A percentile compares a stretch with the other conserved stretches of the same genome.
These are phyloP conservation scores for Cymbopogon citratus DNA, from an alignment of 176 grass and related monocot genomes.

Conservation along the genomic window DNA sequence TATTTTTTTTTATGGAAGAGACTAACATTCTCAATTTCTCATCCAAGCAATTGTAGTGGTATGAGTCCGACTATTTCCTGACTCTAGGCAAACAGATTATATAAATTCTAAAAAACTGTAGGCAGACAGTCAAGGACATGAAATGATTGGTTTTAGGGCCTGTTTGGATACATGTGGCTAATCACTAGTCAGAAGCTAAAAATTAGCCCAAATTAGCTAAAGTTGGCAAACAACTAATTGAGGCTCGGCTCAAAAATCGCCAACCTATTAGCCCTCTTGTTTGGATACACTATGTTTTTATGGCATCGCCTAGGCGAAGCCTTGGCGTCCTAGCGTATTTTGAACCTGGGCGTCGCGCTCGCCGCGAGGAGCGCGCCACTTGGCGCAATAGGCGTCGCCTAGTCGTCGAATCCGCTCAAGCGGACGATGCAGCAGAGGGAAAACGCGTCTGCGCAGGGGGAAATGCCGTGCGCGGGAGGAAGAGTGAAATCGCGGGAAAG, in stretches of 20 bases:
- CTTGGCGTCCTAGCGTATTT: no score
- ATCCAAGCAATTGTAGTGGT: slow-evolving; percentile 4
- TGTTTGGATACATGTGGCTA: neutral
- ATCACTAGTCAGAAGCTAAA: neutral
- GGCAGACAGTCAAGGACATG: neutral
- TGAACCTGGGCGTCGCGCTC: no score
- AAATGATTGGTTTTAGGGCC: neutral
- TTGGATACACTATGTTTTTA: no score
- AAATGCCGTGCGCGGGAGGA: no score
- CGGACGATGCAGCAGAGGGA: no score
- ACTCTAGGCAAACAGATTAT: neutral
- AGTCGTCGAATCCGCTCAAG: no score
- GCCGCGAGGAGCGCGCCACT: no score
- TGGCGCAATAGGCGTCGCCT: no score
- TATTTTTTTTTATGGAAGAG: neutral
- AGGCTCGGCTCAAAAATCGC: neutral
- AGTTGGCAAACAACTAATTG: neutral
- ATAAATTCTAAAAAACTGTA: neutral
- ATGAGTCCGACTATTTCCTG: neutral
- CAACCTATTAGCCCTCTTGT: neutral
- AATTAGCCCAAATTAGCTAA: neutral
- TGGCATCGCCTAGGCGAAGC: no score
- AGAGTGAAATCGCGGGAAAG: no score
- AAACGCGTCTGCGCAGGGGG: no score
- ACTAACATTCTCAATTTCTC: neutral